phyloP scores from a whole-genome alignment of 148 eudicot species.

The Salicornia ramosissima region DNA sequence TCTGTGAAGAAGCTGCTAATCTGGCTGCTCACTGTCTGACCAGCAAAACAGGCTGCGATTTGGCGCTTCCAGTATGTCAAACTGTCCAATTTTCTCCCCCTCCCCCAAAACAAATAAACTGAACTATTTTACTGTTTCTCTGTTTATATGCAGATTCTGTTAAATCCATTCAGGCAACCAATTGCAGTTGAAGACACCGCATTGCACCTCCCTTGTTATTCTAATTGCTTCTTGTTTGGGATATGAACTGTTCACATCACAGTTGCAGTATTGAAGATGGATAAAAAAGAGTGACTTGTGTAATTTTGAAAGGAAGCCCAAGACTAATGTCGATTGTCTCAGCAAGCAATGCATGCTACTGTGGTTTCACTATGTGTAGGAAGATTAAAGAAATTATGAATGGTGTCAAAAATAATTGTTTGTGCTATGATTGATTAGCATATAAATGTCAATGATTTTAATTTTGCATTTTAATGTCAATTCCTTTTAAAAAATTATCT shows the following conservation, averaged over 20 bases:
- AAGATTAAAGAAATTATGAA: no score
- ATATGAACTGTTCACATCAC: slow-evolving; percentile 33
- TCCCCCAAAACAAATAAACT: not conserved
- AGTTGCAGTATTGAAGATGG: not conserved
- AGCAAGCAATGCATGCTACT: no score
- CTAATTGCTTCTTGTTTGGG: slow-evolving; percentile 84
- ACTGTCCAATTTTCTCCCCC: not conserved
- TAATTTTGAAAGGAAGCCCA: no score
- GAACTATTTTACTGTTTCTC: not conserved
- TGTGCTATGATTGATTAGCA: no score
- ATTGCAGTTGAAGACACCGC: slow-evolving; percentile 66
- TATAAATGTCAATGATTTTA: no score
- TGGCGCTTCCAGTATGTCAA: slow-evolving; percentile 48
- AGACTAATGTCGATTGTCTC: no score
- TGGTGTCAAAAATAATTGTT: no score
- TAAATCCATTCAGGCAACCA: slow-evolving; percentile 96
- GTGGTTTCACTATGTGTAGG: no score
- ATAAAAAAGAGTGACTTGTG: not conserved
- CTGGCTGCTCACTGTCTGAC: slow-evolving; percentile 67
- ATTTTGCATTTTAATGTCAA: no score
- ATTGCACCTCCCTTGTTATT: slow-evolving; percentile 74
- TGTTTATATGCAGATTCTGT: slow-evolving; percentile 50
- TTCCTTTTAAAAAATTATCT: no score
- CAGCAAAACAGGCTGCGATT: slow-evolving; percentile 45
- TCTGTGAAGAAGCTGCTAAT: slow-evolving; percentile 88